These are phyloP conservation scores for Graphilbum ipis-grandicollis DNA, from an alignment of 2,329 filamentous ascomycete genomes.

Conservation along the genomic window DNA sequence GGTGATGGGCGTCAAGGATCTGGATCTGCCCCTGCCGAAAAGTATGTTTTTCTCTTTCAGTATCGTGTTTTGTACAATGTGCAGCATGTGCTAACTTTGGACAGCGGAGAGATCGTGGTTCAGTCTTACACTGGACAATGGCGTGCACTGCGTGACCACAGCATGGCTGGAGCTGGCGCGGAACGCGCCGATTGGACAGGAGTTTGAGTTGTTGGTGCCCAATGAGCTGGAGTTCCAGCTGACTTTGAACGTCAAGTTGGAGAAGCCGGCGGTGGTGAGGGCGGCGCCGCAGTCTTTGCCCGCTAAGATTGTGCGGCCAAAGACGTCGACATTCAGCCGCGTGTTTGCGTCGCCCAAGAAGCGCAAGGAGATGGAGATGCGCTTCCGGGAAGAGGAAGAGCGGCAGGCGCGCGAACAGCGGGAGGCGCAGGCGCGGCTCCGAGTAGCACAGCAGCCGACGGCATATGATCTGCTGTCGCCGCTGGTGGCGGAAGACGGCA, in stretches of 20 bases:
- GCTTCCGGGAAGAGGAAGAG: conserved; percentile 68
- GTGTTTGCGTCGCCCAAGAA: conserved; percentile 93
- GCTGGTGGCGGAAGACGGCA: conserved; percentile 77
- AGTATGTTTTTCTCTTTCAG: conserved; percentile 38
- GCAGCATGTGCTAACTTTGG: conserved; percentile 2
- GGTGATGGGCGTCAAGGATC: conserved; percentile 93
- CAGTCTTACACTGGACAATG: conserved; percentile 93
- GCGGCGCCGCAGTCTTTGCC: conserved; percentile 33
- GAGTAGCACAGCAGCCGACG: conserved; percentile 47
- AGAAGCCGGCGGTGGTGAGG: conserved; percentile 47
- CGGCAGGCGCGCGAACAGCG: conserved; percentile 46
- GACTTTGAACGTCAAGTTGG: conserved; percentile 86
- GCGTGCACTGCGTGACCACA: conserved; percentile 92
- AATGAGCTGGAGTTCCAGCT: conserved; percentile 98
- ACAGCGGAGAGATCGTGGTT: conserved; percentile 83
- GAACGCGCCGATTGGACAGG: conserved; percentile 87
- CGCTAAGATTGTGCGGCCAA: conserved; percentile 47
- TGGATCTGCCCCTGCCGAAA: conserved; percentile 78
- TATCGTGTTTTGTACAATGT: background rate
- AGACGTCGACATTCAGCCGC: conserved; percentile 78
- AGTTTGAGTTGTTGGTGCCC: conserved; percentile 93
- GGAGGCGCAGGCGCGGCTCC: conserved; percentile 44
- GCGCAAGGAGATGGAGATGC: conserved; percentile 81
- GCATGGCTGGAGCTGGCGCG: conserved; percentile 85
- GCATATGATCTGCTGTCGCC: conserved; percentile 79